Evolutionary conservation across 768 basidiomycete species (phyloP).

Genomic region (Serendipita sp.): DNA sequence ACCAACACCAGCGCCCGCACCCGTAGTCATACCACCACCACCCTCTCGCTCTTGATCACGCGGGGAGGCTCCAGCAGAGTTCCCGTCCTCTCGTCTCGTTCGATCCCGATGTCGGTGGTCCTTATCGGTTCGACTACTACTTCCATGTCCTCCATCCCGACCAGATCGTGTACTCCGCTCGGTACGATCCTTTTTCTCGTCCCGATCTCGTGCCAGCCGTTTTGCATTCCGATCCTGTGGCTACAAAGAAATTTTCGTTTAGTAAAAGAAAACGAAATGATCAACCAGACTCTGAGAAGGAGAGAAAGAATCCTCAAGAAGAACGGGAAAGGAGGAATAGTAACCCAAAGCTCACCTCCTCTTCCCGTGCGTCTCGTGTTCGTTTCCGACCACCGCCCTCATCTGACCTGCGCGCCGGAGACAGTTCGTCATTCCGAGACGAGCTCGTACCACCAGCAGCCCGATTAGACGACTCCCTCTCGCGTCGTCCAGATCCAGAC

Average conservation of each 20-base stretch:
- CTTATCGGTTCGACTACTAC: conserved; percentile 11
- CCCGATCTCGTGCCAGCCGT: background rate
- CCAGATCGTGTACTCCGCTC: too few relatives aligned
- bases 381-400: background rate
- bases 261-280: too few relatives aligned
- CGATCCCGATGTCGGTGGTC: conserved; percentile 16
- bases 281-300: too few relatives aligned
- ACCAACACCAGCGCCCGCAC: too few relatives aligned
- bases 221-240: conserved; percentile 6
- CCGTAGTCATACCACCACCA: too few relatives aligned
- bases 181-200: background rate
- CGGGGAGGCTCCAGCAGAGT: background rate
- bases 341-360: background rate
- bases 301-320: too few relatives aligned
- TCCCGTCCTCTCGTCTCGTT: conserved; percentile 8
- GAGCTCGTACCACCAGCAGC: background rate
- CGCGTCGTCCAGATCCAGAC: conserved; percentile 4
- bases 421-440: background rate
- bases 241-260: too few relatives aligned
- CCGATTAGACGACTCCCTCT: background rate
- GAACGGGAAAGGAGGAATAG: background rate
- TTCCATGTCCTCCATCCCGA: too few relatives aligned
- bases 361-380: conserved; percentile 3
- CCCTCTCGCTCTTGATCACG: background rate
- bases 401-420: background rate